Base-by-base conservation (phyloP, 129 eudicot genomes). In the Pittosporum tobira region DNA sequence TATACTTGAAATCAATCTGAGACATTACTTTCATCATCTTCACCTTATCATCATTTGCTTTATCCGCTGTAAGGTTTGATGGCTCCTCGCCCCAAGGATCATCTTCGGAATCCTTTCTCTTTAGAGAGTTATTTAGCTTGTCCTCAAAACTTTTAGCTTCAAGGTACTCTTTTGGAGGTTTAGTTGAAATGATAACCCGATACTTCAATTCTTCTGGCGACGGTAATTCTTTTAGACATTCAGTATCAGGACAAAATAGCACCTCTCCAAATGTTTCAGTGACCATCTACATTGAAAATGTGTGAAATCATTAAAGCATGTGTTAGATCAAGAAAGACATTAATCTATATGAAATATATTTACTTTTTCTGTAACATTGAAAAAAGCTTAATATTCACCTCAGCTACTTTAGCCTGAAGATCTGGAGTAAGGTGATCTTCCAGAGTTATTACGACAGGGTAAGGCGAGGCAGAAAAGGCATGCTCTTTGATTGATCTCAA, bases 101-200 rank as follows among this genome's bases (percentile, higher is more conserved):
- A 23, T 79, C 95, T 51, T 77, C 84, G 29, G 57, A 48, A 27
- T 87, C 91, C 64, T 74, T 81, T 74, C 26, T 73, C 73, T 46
- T 79, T 25, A 44, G 72, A 15, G 74, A 63, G 30, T 37, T 52
- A 20, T 52, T 73, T 14, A 50, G 72, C 47, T 63, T 81, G 53
- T 76, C 80, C 68, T 71, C 72, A 14, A 7, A 36, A 16, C 46
- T 31, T 70, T 75, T 76, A 11, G 88, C 85, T 75, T 77, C 81
- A 62, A 85, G 88, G 76, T 85, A 89, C 74, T 89, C 94, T 55
- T 85, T 89, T 38, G 97, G 97, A 67, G 97, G 95, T 74, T 89
- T 89, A 31, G 97, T 89, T 57, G 97, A 89, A 57, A 89, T 75
- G 21, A 89, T 65, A 13, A 89, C 72, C 37, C 76, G 79, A 68